A percentile compares a stretch with the other conserved stretches of the same genome.
These are phyloP conservation scores for Dorcoceras hygrometricum DNA, from an alignment of 257 asterid species.

Conservation along the genomic window DNA sequence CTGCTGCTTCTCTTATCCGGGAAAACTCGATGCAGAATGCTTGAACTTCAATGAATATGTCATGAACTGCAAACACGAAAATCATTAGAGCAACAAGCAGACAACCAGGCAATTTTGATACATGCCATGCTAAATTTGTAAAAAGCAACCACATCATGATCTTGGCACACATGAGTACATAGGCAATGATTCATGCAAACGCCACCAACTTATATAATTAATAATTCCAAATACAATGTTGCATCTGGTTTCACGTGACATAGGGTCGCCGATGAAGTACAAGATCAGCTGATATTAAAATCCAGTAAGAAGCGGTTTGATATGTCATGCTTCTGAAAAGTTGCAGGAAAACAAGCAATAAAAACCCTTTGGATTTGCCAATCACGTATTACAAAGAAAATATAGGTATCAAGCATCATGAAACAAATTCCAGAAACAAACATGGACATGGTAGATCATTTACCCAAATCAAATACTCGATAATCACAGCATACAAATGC, in stretches of 20 bases:
- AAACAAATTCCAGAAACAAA: neutral
- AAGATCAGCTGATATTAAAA: too few relatives aligned
- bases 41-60: slow-evolving; percentile 92
- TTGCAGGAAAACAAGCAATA: too few relatives aligned
- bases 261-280: too few relatives aligned
- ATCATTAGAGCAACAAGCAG: neutral
- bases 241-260: neutral
- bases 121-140: neutral
- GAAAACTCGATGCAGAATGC: slow-evolving; percentile 98
- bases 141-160: neutral
- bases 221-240: neutral
- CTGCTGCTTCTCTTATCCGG: slow-evolving; percentile 91
- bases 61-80: slow-evolving; percentile 66
- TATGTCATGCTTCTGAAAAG: too few relatives aligned
- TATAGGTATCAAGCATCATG: neutral
- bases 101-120: neutral
- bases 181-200: neutral
- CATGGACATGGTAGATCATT: neutral
- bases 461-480: neutral
- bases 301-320: too few relatives aligned
- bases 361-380: too few relatives aligned
- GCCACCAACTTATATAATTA: neutral
- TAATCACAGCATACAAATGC: too few relatives aligned
- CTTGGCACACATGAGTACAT: neutral
- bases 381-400: too few relatives aligned